Base-by-base conservation (phyloP, 2,329 filamentous ascomycete species). In the Waltergamsia citrina region DNA sequence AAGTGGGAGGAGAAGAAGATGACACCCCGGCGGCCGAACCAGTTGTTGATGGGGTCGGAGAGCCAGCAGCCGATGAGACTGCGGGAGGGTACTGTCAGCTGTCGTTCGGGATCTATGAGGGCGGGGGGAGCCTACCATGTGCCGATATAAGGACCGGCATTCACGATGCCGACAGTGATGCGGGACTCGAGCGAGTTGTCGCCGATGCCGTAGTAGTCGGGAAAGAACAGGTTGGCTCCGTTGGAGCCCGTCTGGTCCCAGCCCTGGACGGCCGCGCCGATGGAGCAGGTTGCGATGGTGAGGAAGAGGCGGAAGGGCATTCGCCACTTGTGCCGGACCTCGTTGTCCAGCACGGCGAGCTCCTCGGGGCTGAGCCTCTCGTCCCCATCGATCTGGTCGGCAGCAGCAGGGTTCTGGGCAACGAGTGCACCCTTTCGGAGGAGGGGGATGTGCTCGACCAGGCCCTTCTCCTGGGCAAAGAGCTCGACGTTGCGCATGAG, bases 1-100 rank as follows among this genome's bases (percentile, higher is more conserved):
- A 88, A 78, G 41, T 82, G 71, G 32, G 81, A 84, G 7, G 83
- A 77, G 37, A 85, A 59, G 54, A 86, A 88, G 41, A 90, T 87
- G 17, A 56, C 53, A 22, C 63, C 63, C 6, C 65, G 59, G 12
- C 65, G 63, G 11, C 65, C 66, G 20, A 62, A 48, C 33, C 47
- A 50, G 34, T 57, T 42, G 41, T 63, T 69, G 35, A 81, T 66
- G 12, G 77, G 76, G 39, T 84, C 79, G 1, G 77, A 78, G 11
- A 80, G 54, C 78, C 78, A 81, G 50, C 74, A 39, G 23, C 37
- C 37, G 31, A 39, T 35, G 34, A 43, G 69, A 0, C 26, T 28
- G 12, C 8, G n/a, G n/a, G 11, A n/a, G 8, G n/a, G 22, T 24
- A 24, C 22, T 8, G 8, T 8, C 25, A 14, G 6, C 6, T 27